Base-by-base conservation (phyloP, 75 land plant genomes). In the Selaginella tamariscina region DNA sequence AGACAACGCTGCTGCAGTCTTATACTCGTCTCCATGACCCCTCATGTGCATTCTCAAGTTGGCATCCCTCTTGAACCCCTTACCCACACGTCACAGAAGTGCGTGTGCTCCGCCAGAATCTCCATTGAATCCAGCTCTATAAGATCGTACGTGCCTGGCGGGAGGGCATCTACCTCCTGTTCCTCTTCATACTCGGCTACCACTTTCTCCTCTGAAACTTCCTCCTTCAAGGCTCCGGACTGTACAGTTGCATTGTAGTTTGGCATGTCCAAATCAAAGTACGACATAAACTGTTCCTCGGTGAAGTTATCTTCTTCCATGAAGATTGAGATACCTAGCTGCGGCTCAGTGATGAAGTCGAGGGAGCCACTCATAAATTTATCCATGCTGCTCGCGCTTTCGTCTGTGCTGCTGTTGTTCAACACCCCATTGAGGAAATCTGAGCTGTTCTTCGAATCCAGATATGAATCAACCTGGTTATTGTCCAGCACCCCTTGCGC, bases 21-120 rank as follows among this genome's bases (percentile, higher is more conserved):
- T 59, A n/a, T 59, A 59, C 62, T 59, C 62, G 26, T 59, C 62
- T 2, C 62, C 26, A 21, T 59, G 62, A n/a, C 62, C 62, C 23
- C 62, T 59, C 62, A 59, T 59, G n/a, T 59, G 62, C 62, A 59
- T 59, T 5, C 62, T 5, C 26, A 59, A 26, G 26, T 59, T 59
- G 62, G 62, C 62, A n/a, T 59, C 62, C 8, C 62, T 8, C 62
- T 59, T 59, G 62, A 59, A 59, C 23, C 62, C 62, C 21, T 59
- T 59, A 21, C 62, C 62, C 26, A 59, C n/a, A 59, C 23, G 8
- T 59, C 62, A n/a, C 62, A 59, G 26, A 59, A 59, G 62, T 59
- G 62, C 21, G 62, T 59, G 26, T 59, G 62, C 26, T 59, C 62
- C 9, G 26, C 62, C 9, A 59, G 62, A n/a, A 59, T 59, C 62